phyloP scores from a whole-genome alignment of 495 filamentous ascomycete species.

The Pyrenopolyporus hunteri region DNA sequence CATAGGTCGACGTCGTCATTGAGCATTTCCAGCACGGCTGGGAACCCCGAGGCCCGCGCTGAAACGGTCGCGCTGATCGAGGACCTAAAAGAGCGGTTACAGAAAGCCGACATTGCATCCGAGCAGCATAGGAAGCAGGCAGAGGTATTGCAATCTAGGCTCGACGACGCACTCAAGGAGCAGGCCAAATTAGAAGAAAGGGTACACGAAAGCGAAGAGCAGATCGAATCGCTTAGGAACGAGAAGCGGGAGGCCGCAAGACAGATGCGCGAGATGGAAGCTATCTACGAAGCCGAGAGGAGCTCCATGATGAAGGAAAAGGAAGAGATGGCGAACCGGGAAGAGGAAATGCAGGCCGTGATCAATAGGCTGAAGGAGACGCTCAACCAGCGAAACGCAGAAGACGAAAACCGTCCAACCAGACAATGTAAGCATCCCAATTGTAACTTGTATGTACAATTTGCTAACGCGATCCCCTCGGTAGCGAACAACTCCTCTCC shows the following conservation, averaged over 20 bases:
- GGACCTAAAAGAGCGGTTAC: constrained; percentile 79
- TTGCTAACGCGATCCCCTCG: constrained; percentile 19
- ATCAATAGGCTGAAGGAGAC: constrained; percentile 91
- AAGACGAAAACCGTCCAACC: constrained; percentile 69
- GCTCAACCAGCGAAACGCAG: constrained; percentile 72
- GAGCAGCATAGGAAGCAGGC: constrained; percentile 84
- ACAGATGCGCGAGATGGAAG: constrained; percentile 85
- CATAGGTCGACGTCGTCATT: constrained; percentile 68
- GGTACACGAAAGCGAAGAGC: constrained; percentile 80
- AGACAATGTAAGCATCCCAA: constrained; percentile 67
- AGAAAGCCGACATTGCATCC: constrained; percentile 77
- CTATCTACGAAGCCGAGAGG: constrained; percentile 87
- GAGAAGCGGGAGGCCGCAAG: constrained; percentile 79
- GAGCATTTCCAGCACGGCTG: constrained; percentile 61
- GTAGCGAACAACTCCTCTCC: constrained; percentile 61
- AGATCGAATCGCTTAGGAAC: constrained; percentile 76
- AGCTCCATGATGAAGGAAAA: constrained; percentile 87
- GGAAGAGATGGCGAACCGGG: constrained; percentile 79
- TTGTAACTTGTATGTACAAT: constrained; percentile 16
- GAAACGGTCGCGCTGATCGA: constrained; percentile 82
- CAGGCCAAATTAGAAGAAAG: constrained; percentile 85
- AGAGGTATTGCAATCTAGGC: constrained; percentile 80
- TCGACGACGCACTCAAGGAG: constrained; percentile 84
- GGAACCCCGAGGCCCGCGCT: constrained; percentile 61
- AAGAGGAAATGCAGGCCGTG: constrained; percentile 86